phyloP scores from a whole-genome alignment of 2,329 filamentous ascomycete genomes.

The Penicillium brasilianum region DNA sequence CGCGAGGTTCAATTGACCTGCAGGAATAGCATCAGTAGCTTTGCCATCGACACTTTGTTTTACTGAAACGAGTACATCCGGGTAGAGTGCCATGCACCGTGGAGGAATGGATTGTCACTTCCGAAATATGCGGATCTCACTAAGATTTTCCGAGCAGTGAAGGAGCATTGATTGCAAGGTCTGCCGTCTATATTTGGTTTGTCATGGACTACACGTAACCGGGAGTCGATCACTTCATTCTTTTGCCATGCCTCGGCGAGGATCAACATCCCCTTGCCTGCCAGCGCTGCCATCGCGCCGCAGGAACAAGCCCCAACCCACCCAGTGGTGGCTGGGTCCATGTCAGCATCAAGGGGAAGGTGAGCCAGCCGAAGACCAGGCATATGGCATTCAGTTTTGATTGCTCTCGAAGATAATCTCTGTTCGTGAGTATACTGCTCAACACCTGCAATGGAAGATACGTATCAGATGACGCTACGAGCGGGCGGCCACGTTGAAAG shows the following conservation, averaged over 20 bases:
- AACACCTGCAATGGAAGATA: neutral
- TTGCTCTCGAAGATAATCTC: too few relatives aligned
- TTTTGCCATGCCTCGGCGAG: conserved; percentile 6
- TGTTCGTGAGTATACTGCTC: neutral
- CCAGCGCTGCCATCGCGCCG: neutral
- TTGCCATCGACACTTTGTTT: conserved; percentile 9
- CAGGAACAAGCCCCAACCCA: neutral
- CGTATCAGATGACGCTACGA: neutral
- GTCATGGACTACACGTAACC: conserved; percentile 3
- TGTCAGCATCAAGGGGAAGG: neutral
- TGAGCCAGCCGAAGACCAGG: too few relatives aligned
- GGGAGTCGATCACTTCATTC: conserved; percentile 11
- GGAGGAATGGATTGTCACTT: conserved; percentile 14
- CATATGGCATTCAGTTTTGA: neutral
- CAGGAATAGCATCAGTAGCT: neutral
- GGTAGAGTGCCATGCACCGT: conserved; percentile 12
- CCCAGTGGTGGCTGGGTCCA: neutral
- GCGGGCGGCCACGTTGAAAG: conserved; percentile 9
- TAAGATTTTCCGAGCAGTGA: neutral
- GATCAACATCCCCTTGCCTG: conserved; percentile 27
- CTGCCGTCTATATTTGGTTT: conserved; percentile 8
- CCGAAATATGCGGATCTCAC: conserved; percentile 17
- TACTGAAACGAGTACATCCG: conserved; percentile 11
- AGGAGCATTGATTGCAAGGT: conserved; percentile 13
- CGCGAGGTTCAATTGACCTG: conserved; percentile 12